Evolutionary conservation across 768 basidiomycete species (phyloP).

Genomic region (Suillus hirtellus): DNA sequence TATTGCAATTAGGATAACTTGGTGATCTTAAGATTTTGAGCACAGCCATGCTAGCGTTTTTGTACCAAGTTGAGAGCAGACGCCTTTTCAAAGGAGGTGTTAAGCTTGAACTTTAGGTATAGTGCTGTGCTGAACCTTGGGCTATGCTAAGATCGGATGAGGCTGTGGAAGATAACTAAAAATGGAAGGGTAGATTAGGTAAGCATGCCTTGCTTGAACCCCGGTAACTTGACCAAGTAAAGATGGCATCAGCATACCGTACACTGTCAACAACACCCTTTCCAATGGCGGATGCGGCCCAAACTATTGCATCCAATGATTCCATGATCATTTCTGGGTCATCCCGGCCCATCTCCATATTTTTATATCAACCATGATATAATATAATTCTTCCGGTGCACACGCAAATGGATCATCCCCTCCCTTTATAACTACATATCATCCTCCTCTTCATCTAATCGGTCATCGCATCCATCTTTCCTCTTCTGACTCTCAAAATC

Average conservation of each 20-base stretch:
- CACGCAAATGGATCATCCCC: conserved; percentile 1
- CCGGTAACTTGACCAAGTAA: conserved; percentile 1
- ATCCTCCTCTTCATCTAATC: conserved; percentile 1
- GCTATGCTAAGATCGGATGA: neutral
- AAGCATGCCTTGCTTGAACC: neutral
- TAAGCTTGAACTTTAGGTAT: too few relatives aligned
- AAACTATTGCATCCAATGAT: conserved; percentile 3
- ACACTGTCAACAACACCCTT: conserved; percentile 1
- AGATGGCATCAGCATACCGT: neutral
- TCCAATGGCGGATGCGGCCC: neutral
- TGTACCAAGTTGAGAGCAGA: too few relatives aligned
- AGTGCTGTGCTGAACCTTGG: neutral
- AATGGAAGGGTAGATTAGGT: neutral
- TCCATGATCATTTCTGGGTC: conserved; percentile 2
- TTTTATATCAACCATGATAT: neutral
- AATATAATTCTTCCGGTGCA: conserved; percentile 7
- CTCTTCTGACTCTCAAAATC: neutral
- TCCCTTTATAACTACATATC: conserved; percentile 5
- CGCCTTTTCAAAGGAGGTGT: too few relatives aligned
- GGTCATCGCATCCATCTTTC: neutral
- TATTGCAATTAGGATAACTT: neutral
- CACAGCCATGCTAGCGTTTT: neutral
- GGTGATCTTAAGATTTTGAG: neutral
- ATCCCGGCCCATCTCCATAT: conserved; percentile 2
- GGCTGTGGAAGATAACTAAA: neutral